Evolutionary conservation across 1,139 yeast genomes (phyloP), one percentile per base, ranked within the genome.

Genomic region (Pichia sp.): DNA sequence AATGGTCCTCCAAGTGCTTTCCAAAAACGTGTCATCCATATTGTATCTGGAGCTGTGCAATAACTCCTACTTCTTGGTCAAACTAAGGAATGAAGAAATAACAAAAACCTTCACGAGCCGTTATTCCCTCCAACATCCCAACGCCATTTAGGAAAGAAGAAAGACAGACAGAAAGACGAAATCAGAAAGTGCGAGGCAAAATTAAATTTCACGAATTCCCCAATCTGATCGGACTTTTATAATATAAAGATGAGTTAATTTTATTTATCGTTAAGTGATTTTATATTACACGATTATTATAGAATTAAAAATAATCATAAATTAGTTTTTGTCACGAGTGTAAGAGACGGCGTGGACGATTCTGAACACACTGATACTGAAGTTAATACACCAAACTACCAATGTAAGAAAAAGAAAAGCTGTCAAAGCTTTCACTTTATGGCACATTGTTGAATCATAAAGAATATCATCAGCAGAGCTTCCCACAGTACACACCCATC

Each of bases 351-450:
- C 72, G 53, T 83, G 91, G 6, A 89, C 91, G 38, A 89, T 86
- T 49, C 97, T 70, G 48, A 85, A 69, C 14, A 88, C 79, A 60
- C 95, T 83, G 41, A 89, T 76, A 11, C 91, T 75, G 53, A 89
- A 89, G 0, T 95, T 83, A 27, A 80, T 62, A 31, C 91, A 87
- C 96, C 97, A 89, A 56, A 82, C 70, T 30, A 78, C 72, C 51
- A 89, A 68, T 28, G 82, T 78, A 50, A 88, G 62, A 56, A 89
- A 83, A 47, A 89, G 65, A 55, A 89, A 83, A 3, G 94, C 73
- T 8, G 93, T 83, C 43, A 89, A 65, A 0, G 85, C 86, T 45
- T 81, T 68, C 55, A 91, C 96, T 38, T 89, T 72, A n/a, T 77
- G 65, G 58, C 98, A 91, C 43, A 89, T 76, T 2, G 16, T 6